These are phyloP conservation scores for Cercospora sp. DNA, from an alignment of 2,329 filamentous ascomycete genomes.

Conservation along the genomic window DNA sequence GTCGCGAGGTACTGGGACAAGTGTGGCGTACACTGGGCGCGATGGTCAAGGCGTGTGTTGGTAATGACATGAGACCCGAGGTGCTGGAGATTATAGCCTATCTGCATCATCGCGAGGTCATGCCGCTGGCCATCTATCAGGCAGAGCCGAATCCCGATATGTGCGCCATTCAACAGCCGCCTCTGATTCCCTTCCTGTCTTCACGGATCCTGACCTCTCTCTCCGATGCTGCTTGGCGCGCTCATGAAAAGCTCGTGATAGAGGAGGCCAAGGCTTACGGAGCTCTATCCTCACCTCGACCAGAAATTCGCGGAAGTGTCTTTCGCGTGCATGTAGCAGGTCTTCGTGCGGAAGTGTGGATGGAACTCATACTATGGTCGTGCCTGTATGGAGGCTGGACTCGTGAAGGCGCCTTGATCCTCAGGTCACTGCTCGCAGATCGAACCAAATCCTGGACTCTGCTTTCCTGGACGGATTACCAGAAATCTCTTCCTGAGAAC, in stretches of 20 bases:
- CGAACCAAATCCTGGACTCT: slow-evolving; percentile 32
- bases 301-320: slow-evolving; percentile 47
- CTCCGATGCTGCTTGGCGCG: slow-evolving; percentile 53
- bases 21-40: slow-evolving; percentile 50
- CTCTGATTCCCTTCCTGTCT: slow-evolving; percentile 50
- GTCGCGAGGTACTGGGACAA: slow-evolving; percentile 45
- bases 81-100: slow-evolving; percentile 52
- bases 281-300: slow-evolving; percentile 42
- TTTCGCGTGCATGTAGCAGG: slow-evolving; percentile 45
- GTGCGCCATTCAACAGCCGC: slow-evolving; percentile 48
- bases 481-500: slow-evolving; percentile 33
- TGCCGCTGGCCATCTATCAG: slow-evolving; percentile 49
- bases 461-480: slow-evolving; percentile 47
- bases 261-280: slow-evolving; percentile 37
- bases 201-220: slow-evolving; percentile 51
- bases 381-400: slow-evolving; percentile 53
- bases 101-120: slow-evolving; percentile 49
- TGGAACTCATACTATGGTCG: slow-evolving; percentile 55
- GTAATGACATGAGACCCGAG: slow-evolving; percentile 42
- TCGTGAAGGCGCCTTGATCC: slow-evolving; percentile 44
- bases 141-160: slow-evolving; percentile 39
- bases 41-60: slow-evolving; percentile 44
- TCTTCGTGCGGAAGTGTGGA: slow-evolving; percentile 50
- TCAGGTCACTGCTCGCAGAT: slow-evolving; percentile 29
- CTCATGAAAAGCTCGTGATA: slow-evolving; percentile 43